Evolutionary conservation across 2,329 filamentous ascomycete species (phyloP).

Genomic region (Aspergillus proliferans): DNA sequence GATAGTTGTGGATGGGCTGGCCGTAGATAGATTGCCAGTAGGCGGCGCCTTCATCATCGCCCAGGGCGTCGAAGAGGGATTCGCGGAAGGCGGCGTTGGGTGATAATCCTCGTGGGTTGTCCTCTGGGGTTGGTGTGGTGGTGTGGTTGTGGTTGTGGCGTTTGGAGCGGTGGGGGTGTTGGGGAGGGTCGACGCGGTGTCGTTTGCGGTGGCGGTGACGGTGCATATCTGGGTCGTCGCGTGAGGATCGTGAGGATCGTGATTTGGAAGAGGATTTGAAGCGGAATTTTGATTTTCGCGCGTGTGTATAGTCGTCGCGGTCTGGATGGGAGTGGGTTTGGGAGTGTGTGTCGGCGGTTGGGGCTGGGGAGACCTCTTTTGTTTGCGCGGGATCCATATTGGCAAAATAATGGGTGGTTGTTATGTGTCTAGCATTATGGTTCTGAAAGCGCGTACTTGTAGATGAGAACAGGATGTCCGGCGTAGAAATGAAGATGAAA

Average conservation of each 20-base stretch:
- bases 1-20: slow-evolving; percentile 82
- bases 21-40: slow-evolving; percentile 98
- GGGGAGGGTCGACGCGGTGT: slow-evolving; percentile 1
- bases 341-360: background rate
- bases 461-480: background rate
- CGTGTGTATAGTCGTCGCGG: slow-evolving; percentile 9
- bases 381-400: background rate
- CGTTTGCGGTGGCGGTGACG: background rate
- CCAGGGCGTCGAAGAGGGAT: slow-evolving; percentile 92
- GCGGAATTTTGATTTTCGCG: slow-evolving; percentile 24
- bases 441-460: background rate
- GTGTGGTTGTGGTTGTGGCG: slow-evolving; percentile 7
- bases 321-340: too few relatives aligned
- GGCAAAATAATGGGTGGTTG: background rate
- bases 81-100: slow-evolving; percentile 78
- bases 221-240: slow-evolving; percentile 5
- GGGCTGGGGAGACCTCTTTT: background rate
- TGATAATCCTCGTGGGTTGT: slow-evolving; percentile 41
- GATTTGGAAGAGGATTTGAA: slow-evolving; percentile 24
- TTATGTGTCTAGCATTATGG: background rate
- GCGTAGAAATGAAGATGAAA: background rate
- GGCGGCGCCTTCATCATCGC: slow-evolving; percentile 88
- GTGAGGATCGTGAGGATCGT: slow-evolving; percentile 6
- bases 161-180: slow-evolving; percentile 12
- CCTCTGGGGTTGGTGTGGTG: background rate